Base-by-base conservation (phyloP, 441 rosid genomes). In the Melastoma candidum region DNA sequence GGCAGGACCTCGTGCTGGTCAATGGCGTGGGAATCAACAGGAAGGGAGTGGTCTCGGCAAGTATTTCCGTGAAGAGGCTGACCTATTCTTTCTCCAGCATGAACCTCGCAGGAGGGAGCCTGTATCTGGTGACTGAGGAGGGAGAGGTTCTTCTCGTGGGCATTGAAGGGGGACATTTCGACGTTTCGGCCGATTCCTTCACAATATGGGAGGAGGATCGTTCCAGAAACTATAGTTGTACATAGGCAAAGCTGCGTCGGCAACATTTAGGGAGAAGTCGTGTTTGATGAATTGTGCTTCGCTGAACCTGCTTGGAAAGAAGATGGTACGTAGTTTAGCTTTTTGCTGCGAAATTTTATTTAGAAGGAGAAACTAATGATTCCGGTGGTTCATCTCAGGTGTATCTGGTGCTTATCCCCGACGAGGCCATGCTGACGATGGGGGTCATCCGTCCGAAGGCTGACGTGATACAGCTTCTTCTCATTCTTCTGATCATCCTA, bases 341-440 rank as follows among this genome's bases (percentile, higher is more conserved):
- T 11, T 50, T 59, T 41, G 24, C 26, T 6, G 1, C 12, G 26
- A 6, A 11, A 12, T 49, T 25, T 7, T 17, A 44, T 22, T 39
- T 48, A 39, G n/a, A 22, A 22, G 47, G 11, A 24, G 11, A 22
- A 3, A 26, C 46, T 7, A 12, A 12, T 22, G 29, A 43, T 12
- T 50, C 4, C 44, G 7, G 27, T 54, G 57, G 57, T 17, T 36
- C 44, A 12, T 68, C 65, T 61, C 64, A 86, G 95, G 88, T 77
- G 51, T 84, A 68, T 53, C 74, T 75, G 44, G 49, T 84, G 61
- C 70, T 70, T 17, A 54, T 80, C 25, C 86, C 90, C 0, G 63
- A 44, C 26, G 26, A 67, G 43, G 41, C 41, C 7, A 4, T 2
- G 41, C 74, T 66, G 60, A 22, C 66, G 46, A 47, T 14, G 47